Conservation (phyloP, 1,284 basidiomycete species). For the Austropuccinia psidii region DNA sequence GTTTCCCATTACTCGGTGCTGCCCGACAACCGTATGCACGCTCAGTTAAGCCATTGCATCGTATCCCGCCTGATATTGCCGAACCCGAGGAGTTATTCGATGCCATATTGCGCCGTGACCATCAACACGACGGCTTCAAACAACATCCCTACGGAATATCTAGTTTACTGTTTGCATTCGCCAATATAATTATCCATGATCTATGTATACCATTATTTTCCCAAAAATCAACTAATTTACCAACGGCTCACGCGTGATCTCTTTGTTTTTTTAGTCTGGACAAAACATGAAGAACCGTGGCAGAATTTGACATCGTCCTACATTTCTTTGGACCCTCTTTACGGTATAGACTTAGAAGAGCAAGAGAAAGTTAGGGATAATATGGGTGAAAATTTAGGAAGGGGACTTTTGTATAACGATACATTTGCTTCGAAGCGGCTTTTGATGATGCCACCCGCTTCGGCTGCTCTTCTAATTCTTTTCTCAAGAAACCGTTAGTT, state of each 20-base stretch:
- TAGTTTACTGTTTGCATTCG: conserved; percentile 32
- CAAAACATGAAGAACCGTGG: conserved; percentile 25
- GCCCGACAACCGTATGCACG: conserved; percentile 26
- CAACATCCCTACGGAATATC: conserved; percentile 26
- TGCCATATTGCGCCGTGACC: conserved; percentile 19
- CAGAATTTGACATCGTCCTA: conserved; percentile 35
- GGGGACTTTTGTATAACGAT: conserved; percentile 30
- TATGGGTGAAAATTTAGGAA: conserved; percentile 7
- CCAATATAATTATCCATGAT: conserved; percentile 35
- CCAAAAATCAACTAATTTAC: neutral
- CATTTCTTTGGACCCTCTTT: conserved; percentile 25
- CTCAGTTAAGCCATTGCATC: conserved; percentile 26
- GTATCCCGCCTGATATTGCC: conserved; percentile 18
- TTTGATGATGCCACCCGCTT: conserved; percentile 31
- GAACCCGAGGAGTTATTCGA: conserved; percentile 36
- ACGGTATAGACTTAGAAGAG: conserved; percentile 19
- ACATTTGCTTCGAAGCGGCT: conserved; percentile 33
- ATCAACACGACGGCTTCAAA: conserved; percentile 12
- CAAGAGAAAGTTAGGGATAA: conserved; percentile 20
- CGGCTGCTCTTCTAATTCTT: conserved; percentile 25
- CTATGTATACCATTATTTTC: conserved; percentile 14
- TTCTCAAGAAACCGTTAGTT: conserved; percentile 32
- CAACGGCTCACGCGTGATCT: no score
- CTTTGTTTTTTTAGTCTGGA: conserved; percentile 28
- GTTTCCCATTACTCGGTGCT: conserved; percentile 27